Conservation (phyloP, 139 green algal genomes). For the Micromonas pusilla region DNA sequence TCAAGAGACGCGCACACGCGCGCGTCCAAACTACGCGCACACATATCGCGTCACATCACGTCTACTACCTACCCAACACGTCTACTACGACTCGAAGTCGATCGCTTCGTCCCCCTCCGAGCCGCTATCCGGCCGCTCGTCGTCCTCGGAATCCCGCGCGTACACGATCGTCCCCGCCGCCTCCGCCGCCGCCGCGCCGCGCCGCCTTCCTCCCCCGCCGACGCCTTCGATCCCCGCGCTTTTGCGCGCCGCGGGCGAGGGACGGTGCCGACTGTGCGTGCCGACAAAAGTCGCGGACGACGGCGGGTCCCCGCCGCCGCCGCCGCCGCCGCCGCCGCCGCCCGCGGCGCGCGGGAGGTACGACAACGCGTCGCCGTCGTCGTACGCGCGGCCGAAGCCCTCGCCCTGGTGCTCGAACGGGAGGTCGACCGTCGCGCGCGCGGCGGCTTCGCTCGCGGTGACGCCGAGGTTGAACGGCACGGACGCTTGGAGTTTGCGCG, state of each 20-base stretch:
- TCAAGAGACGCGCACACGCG: too few species aligned
- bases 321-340: neutral
- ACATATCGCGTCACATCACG: too few species aligned
- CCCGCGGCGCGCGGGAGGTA: conserved; percentile 14
- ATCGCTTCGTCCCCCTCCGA: neutral
- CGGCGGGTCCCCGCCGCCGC: too few species aligned
- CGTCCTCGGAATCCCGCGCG: conserved; percentile 8
- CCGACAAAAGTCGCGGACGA: too few species aligned
- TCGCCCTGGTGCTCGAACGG: conserved; percentile 14
- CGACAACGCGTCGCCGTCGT: neutral
- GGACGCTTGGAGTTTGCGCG: neutral
- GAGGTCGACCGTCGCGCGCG: neutral
- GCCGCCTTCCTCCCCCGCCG: too few species aligned
- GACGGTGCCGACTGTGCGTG: too few species aligned
- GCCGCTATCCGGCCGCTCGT: neutral
- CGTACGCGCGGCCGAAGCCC: neutral
- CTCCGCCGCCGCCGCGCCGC: too few species aligned
- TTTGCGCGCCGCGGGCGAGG: too few species aligned
- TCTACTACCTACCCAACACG: too few species aligned
- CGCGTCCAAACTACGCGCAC: too few species aligned
- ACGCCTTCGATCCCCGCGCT: too few species aligned
- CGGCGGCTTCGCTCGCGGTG: neutral
- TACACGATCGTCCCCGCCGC: conserved; percentile 2
- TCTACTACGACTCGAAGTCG: too few species aligned
- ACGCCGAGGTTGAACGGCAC: conserved; percentile 13